Evolutionary conservation across 179 eudicot genomes (phyloP), one percentile per base, ranked within the genome.

Genomic region (Nepenthes alata): DNA sequence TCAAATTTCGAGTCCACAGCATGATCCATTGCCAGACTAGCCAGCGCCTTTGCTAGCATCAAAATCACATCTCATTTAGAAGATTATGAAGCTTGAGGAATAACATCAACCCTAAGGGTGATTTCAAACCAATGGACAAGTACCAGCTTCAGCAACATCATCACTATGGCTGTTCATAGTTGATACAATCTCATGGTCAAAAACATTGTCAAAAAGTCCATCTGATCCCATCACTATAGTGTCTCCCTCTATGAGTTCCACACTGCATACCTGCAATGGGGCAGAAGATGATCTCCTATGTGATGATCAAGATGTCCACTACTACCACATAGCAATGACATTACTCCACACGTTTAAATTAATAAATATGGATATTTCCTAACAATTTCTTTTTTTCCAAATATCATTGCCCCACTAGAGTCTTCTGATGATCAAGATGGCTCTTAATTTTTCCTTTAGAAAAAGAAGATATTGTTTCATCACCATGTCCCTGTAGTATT

Each of bases 151-250:
- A 49, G 72, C 58, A 66, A 83, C 89, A 62, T 88, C 79, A 62
- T 88, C 79, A 11, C 9, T 74, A 63, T 68, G 65, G 47, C 60
- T 63, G 56, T 74, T 60, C 11, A 91, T 63, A 14, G 77, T 79
- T 57, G 89, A 76, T 35, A 64, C 73, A 3, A 91, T 76, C 74
- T 91, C 95, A 34, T 75, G 71, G 63, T 88, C 81, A 47, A 74
- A 88, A 68, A 86, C 79, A 75, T 91, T 91, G 71, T 91, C 98
- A 54, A 86, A 91, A 51, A 91, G 95, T 60, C 98, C 98, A 66
- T 91, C 96, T 11, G 98, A 88, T 65, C 98, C 98, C 91, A 91
- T 82, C 6, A 91, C 84, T 58, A 84, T 59, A 2, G 64, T 77
- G 74, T 88, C 98, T 58, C 85, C 96, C 69, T 81, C 89, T 70